Evolutionary conservation across 1,139 yeast species (phyloP).

Genomic region (Suhomyces bribrorum): DNA sequence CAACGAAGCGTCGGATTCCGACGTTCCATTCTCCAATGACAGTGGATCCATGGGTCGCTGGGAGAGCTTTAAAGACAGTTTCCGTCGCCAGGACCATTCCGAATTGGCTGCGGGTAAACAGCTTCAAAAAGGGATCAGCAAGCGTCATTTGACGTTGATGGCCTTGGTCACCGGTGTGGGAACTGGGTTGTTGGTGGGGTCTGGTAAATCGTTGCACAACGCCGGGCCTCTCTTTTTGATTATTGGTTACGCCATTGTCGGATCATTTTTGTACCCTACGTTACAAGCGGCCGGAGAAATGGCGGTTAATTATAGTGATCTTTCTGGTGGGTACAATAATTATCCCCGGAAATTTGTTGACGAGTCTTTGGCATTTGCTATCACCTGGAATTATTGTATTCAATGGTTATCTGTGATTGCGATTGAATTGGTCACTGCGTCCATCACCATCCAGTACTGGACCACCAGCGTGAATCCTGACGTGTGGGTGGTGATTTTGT

Average conservation of each 20-base stretch:
- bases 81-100: slow-evolving; percentile 24
- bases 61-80: slow-evolving; percentile 33
- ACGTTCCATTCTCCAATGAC: slow-evolving; percentile 17
- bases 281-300: slow-evolving; percentile 46
- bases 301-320: slow-evolving; percentile 41
- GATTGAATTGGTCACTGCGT: slow-evolving; percentile 43
- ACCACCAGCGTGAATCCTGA: slow-evolving; percentile 28
- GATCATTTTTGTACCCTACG: slow-evolving; percentile 42
- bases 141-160: slow-evolving; percentile 39
- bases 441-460: slow-evolving; percentile 40
- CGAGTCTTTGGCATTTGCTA: slow-evolving; percentile 40
- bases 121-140: slow-evolving; percentile 34
- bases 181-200: slow-evolving; percentile 44
- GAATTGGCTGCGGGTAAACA: slow-evolving; percentile 31
- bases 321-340: slow-evolving; percentile 44
- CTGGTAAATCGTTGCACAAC: slow-evolving; percentile 33
- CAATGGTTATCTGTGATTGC: slow-evolving; percentile 46
- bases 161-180: slow-evolving; percentile 45
- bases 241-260: slow-evolving; percentile 41
- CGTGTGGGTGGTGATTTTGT: slow-evolving; percentile 32
- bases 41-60: slow-evolving; percentile 17
- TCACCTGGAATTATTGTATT: slow-evolving; percentile 46
- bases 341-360: slow-evolving; percentile 42
- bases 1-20: slow-evolving; percentile 18
- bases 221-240: slow-evolving; percentile 41